phyloP scores from a whole-genome alignment of 805 yeast genomes.

The Schwanniomyces pseudopolymorphus region DNA sequence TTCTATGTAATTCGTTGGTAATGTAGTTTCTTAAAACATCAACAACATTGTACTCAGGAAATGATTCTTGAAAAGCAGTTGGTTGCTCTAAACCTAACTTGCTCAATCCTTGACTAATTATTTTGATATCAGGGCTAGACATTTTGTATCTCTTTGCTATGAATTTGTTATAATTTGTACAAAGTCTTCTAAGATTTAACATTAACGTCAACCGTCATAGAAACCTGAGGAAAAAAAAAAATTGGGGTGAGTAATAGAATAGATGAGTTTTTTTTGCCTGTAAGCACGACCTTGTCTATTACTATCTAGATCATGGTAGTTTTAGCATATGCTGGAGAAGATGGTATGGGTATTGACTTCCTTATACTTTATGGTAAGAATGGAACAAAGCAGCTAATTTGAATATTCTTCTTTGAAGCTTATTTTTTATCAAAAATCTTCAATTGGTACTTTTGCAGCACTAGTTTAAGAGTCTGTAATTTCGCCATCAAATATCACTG shows the following conservation, averaged over 20 bases:
- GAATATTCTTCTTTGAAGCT: too few species aligned
- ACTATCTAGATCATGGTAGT: background rate
- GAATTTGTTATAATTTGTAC: constrained; percentile 2
- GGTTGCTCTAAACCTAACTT: constrained; percentile 45
- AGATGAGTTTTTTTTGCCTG: background rate
- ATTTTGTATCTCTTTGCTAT: constrained; percentile 2
- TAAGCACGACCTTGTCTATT: background rate
- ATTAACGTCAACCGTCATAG: background rate
- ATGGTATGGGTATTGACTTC: too few species aligned
- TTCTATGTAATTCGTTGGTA: constrained; percentile 67
- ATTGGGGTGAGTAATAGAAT: background rate
- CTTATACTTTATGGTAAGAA: too few species aligned
- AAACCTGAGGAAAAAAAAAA: constrained; percentile 1
- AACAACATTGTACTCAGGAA: constrained; percentile 75
- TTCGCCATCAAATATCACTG: too few species aligned
- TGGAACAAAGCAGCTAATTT: too few species aligned
- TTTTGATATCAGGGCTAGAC: constrained; percentile 16
- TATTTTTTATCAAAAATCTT: too few species aligned
- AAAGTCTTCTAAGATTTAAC: constrained; percentile 5
- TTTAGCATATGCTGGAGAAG: background rate
- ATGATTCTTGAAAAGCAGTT: constrained; percentile 50
- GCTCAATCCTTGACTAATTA: constrained; percentile 34
- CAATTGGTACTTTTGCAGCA: too few species aligned
- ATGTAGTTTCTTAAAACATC: constrained; percentile 91
- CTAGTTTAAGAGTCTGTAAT: too few species aligned